A percentile compares a stretch with the other conserved stretches of the same genome.
Evolutionary conservation across 345 rosid genomes (phyloP).

Genomic region (Aquilaria sinensis): DNA sequence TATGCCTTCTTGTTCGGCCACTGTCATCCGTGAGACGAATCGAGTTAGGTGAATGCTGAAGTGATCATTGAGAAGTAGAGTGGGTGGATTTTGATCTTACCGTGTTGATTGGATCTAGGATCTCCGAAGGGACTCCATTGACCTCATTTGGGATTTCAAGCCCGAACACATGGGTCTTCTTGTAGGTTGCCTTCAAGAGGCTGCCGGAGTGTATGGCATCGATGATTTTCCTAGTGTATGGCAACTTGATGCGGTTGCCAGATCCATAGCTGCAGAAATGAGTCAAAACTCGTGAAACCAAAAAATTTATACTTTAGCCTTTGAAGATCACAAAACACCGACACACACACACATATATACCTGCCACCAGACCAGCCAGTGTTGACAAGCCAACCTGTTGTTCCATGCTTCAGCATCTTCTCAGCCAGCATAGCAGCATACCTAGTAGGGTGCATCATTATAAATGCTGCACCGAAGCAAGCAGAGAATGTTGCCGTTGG

Average conservation of each 20-base stretch:
- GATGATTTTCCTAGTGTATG: conserved; percentile 83
- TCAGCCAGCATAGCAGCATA: conserved; percentile 96
- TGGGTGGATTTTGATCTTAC: conserved; percentile 31
- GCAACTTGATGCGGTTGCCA: conserved; percentile 79
- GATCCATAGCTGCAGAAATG: conserved; percentile 56
- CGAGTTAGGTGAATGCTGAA: not conserved
- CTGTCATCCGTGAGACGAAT: conserved; percentile 25
- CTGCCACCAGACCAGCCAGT: conserved; percentile 99
- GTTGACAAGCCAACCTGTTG: conserved; percentile 96
- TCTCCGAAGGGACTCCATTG: conserved; percentile 82
- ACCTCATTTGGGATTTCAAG: conserved; percentile 72
- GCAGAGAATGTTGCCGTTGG: conserved; percentile 94
- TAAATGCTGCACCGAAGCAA: conserved; percentile 97
- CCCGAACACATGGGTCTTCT: conserved; percentile 76
- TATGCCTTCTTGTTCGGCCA: conserved; percentile 85
- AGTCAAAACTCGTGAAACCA: not conserved
- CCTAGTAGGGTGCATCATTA: conserved; percentile 97
- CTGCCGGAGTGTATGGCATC: conserved; percentile 87
- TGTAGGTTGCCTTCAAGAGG: conserved; percentile 53
- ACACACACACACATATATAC: conserved; percentile 23
- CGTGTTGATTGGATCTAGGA: conserved; percentile 71
- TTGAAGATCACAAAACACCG: no score
- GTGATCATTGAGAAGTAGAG: not conserved
- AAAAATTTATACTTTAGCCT: no score
- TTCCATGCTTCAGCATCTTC: conserved; percentile 95